Conservation (phyloP, 306 rosid species). For the Cotoneaster glaucophyllus region DNA sequence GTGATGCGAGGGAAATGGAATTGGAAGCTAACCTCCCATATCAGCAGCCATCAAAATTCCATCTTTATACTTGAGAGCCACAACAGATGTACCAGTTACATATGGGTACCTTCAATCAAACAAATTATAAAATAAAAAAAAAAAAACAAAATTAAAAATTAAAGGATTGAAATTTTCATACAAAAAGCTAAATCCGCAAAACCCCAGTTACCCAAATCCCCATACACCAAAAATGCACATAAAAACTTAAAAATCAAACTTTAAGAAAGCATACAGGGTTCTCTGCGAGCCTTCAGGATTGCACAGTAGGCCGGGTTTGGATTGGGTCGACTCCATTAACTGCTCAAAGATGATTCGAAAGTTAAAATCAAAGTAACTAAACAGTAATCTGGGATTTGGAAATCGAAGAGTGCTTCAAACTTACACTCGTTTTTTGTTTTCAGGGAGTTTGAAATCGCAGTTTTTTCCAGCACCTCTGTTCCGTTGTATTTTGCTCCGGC, state of each 20-base stretch:
- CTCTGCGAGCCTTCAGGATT: slow-evolving; percentile 42
- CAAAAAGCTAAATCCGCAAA: not conserved
- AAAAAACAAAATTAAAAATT: not conserved
- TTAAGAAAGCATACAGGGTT: slow-evolving; percentile 41
- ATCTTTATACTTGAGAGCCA: slow-evolving; percentile 89
- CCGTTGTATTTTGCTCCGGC: too few species aligned
- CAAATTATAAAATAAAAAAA: not conserved
- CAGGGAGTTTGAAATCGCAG: too few species aligned
- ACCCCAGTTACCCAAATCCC: not conserved
- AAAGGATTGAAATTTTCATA: not conserved
- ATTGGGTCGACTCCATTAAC: slow-evolving; percentile 30
- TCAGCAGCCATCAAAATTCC: slow-evolving; percentile 91
- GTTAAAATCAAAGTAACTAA: not conserved
- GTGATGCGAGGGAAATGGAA: not conserved
- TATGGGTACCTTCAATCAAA: slow-evolving; percentile 61
- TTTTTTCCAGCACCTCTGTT: too few species aligned
- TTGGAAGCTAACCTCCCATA: slow-evolving; percentile 69
- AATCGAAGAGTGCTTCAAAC: not conserved
- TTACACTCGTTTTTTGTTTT: not conserved
- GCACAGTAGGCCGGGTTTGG: slow-evolving; percentile 16
- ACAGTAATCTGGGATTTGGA: not conserved
- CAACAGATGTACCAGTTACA: slow-evolving; percentile 88
- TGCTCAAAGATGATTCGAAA: not conserved
- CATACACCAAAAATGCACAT: not conserved
- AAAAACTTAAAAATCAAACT: not conserved